Evolutionary conservation across 2,329 filamentous ascomycete species (phyloP), one percentile per base, ranked within the genome.

Genomic region (Cladosporium sp.): DNA sequence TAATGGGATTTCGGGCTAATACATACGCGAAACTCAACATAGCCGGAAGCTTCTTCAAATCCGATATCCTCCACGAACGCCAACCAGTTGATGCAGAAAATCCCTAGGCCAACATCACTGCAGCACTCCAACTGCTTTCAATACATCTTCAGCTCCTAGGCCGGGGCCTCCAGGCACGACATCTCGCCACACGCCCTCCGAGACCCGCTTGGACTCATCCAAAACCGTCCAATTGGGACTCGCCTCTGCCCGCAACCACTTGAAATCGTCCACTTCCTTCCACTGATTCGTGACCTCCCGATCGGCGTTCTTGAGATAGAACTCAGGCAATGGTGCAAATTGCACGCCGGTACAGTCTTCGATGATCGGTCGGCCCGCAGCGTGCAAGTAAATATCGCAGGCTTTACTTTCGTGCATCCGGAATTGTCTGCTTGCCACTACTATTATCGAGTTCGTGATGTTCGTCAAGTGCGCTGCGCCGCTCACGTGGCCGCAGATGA

Each of bases 251-350:
- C 93, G 96, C 69, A 97, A 85, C 95, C 95, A 98, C 80, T 96
- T 96, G 83, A 99, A 99, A 77, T 99, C 95, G 77, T 98, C 92
- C 18, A 98, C 91, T 73, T 95, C 88, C 72, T 93, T 86, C 92
- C 92, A 99, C 73, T 90, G 86, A 76, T 96, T 94, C 64, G 76
- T 68, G 34, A 71, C 69, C 2, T 73, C 71, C 1, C 60, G 58
- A 34, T 75, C 75, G 5, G 65, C 68, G 65, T 79, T 69, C 34
- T 66, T 66, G 51, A 69, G 66, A 80, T 91, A 93, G 67, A 78
- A 79, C 26, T 80, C 78, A 0, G 93, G 93, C 32, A 96, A 81
- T 14, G 89, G 88, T 21, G 92, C 90, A 78, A 99, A 97, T 12
- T 89, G 85, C 75, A 99, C 86, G 15, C 83, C 85, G 28, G 80